Evolutionary conservation across 139 green algal genomes (phyloP).

Genomic region (Monoraphidium neglectum): DNA sequence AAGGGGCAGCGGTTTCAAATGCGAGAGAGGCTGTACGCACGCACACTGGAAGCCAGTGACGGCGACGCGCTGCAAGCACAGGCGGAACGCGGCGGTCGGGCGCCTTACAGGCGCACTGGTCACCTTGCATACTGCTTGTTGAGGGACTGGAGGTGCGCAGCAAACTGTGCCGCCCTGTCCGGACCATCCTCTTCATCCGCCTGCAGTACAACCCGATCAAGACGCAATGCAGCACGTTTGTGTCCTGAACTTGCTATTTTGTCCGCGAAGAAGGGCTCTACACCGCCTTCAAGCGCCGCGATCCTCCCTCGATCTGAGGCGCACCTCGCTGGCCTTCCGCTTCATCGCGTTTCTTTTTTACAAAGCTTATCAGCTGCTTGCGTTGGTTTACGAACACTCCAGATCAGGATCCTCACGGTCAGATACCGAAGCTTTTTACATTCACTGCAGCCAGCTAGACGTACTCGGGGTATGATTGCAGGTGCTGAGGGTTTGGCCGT

Average conservation of each 20-base stretch:
- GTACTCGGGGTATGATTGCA: no score
- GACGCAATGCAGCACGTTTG: neutral
- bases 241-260: neutral
- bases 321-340: conserved; percentile 11
- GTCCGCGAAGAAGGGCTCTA: neutral
- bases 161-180: conserved; percentile 13
- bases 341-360: conserved; percentile 13
- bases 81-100: no score
- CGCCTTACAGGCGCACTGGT: no score
- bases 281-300: neutral
- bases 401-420: no score
- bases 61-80: neutral
- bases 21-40: neutral
- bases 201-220: no score
- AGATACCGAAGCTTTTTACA: no score
- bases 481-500: no score
- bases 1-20: neutral
- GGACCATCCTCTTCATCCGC: neutral
- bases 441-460: no score
- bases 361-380: neutral
- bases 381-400: no score
- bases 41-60: neutral
- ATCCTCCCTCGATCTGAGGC: neutral
- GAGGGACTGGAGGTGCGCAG: conserved; percentile 6
- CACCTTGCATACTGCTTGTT: conserved; percentile 30